phyloP scores from a whole-genome alignment of 495 filamentous ascomycete genomes.

The Penicillium robsamsonii region DNA sequence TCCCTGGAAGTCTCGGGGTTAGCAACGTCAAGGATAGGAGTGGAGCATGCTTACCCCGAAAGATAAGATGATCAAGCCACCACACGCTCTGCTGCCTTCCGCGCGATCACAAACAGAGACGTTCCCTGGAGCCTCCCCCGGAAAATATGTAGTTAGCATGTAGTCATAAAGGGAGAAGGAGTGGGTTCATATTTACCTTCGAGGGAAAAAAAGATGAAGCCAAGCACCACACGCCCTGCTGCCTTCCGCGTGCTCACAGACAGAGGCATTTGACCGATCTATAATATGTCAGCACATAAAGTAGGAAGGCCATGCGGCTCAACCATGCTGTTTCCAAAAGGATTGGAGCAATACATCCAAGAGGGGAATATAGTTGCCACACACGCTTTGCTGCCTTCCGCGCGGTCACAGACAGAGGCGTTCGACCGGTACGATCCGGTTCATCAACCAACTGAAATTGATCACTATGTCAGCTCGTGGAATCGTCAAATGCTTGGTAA shows the following conservation, averaged over 20 bases:
- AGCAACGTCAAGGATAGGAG: too few relatives aligned
- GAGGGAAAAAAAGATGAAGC: neutral
- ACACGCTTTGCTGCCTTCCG: neutral
- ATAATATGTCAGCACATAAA: too few relatives aligned
- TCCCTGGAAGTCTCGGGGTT: too few relatives aligned
- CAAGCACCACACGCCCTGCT: neutral
- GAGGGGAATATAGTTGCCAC: too few relatives aligned
- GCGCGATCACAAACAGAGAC: slow-evolving; percentile 3
- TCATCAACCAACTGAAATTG: neutral
- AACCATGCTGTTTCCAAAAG: too few relatives aligned
- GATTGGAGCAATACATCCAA: too few relatives aligned
- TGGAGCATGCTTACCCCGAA: too few relatives aligned
- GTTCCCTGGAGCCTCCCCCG: too few relatives aligned
- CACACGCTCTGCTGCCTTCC: slow-evolving; percentile 2
- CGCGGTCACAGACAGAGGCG: slow-evolving; percentile 1
- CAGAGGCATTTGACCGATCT: too few relatives aligned
- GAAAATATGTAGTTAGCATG: neutral
- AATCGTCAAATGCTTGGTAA: neutral
- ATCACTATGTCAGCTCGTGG: neutral
- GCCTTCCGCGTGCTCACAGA: neutral
- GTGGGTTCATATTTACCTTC: neutral
- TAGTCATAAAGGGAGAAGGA: neutral
- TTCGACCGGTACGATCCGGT: too few relatives aligned
- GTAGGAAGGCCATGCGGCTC: too few relatives aligned
- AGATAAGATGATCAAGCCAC: neutral